These are phyloP conservation scores for Tolypocladium album DNA, from an alignment of 2,329 filamentous ascomycete genomes.

Conservation along the genomic window DNA sequence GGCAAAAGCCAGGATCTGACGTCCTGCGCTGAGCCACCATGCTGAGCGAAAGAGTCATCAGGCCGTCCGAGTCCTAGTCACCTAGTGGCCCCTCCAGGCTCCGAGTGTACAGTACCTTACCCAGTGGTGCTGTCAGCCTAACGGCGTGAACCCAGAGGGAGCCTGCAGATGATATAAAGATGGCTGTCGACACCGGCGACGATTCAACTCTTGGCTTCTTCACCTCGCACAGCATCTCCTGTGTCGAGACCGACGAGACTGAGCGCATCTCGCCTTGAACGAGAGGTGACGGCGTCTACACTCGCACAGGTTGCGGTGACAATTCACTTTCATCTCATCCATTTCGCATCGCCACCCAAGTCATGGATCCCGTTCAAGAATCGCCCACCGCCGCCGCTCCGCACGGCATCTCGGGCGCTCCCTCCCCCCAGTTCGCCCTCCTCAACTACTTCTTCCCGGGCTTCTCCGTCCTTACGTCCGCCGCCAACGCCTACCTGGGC, in stretches of 20 bases:
- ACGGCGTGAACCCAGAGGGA: neutral
- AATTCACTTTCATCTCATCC: neutral
- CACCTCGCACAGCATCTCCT: neutral
- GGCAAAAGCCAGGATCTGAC: neutral
- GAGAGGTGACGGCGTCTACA: neutral
- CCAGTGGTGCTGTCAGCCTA: neutral
- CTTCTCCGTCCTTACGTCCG: constrained; percentile 45
- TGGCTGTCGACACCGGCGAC: neutral
- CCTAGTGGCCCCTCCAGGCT: neutral
- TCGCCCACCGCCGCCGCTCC: neutral
- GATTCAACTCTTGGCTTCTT: neutral
- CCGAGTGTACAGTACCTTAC: too few species aligned
- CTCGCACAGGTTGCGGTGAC: neutral
- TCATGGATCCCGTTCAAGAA: constrained; percentile 3
- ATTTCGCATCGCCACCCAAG: neutral
- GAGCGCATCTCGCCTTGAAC: neutral
- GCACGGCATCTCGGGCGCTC: constrained; percentile 3
- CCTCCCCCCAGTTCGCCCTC: constrained; percentile 30
- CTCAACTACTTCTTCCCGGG: constrained; percentile 58
- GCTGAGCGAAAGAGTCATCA: neutral
- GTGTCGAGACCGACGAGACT: neutral
- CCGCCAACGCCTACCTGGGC: constrained; percentile 43
- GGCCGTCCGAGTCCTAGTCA: neutral
- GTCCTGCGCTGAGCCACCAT: neutral
- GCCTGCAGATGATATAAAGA: neutral